Evolutionary conservation across 164 flowering plant genomes (phyloP).

Genomic region (Pachysandra terminalis): DNA sequence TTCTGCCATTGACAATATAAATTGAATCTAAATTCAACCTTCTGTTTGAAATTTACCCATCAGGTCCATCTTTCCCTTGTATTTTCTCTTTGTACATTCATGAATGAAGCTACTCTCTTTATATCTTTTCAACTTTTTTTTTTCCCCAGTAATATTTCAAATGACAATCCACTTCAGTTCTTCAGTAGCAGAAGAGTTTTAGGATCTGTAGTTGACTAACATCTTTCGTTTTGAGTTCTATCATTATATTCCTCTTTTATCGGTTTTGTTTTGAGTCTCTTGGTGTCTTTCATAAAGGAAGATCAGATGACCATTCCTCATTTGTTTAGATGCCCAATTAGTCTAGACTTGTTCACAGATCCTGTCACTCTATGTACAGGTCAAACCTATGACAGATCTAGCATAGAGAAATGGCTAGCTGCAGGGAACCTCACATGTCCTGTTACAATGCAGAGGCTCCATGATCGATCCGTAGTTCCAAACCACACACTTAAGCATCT

Average conservation of each 20-base stretch:
- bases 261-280: neutral
- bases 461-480: slow-evolving; percentile 59
- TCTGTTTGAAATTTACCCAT: too few species aligned
- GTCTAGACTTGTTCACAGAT: slow-evolving; percentile 66
- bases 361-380: slow-evolving; percentile 81
- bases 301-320: slow-evolving; percentile 47
- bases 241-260: neutral
- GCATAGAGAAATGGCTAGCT: slow-evolving; percentile 68
- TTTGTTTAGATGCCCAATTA: slow-evolving; percentile 70
- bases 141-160: neutral
- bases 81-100: neutral
- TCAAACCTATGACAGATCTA: slow-evolving; percentile 72
- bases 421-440: slow-evolving; percentile 76
- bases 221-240: neutral
- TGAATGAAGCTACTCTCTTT: neutral
- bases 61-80: too few species aligned
- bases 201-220: slow-evolving; percentile 1
- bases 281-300: slow-evolving; percentile 27
- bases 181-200: neutral
- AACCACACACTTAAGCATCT: slow-evolving; percentile 72
- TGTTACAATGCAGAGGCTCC: slow-evolving; percentile 82
- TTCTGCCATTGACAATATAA: too few species aligned
- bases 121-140: too few species aligned
- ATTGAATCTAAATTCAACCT: neutral
- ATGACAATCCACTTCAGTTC: neutral